Percentiles rank a stretch among this genome's conserved stretches.
Evolutionary conservation across 2,329 filamentous ascomycete genomes (phyloP).

Genomic region (Colletotrichum viniferum): DNA sequence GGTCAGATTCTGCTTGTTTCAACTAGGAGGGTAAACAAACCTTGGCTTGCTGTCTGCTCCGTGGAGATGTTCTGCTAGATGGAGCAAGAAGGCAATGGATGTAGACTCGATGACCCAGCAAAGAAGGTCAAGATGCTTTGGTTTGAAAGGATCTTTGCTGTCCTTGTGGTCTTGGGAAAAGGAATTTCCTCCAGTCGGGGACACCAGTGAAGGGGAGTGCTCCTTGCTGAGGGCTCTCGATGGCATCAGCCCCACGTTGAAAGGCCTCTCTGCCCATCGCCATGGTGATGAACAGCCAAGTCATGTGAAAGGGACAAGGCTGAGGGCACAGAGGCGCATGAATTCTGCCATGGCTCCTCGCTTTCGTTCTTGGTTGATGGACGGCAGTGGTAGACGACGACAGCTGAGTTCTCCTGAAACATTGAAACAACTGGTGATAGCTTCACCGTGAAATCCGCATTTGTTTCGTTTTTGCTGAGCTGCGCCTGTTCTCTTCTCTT

Average conservation of each 20-base stretch:
- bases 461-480: neutral
- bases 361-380: neutral
- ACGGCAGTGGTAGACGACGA: neutral
- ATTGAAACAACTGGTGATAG: neutral
- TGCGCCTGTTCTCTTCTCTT: neutral
- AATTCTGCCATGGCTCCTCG: neutral
- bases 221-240: neutral
- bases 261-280: neutral
- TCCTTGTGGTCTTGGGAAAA: neutral
- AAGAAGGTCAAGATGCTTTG: neutral
- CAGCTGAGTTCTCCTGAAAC: neutral
- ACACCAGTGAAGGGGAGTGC: neutral
- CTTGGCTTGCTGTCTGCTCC: neutral
- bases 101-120: fast-evolving
- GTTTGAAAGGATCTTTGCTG: neutral
- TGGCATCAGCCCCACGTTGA: neutral
- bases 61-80: neutral
- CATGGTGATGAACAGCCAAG: neutral
- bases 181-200: neutral
- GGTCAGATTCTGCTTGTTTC: neutral
- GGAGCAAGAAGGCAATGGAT: neutral
- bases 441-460: neutral
- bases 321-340: neutral
- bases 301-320: neutral
- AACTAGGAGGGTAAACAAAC: neutral